Conservation (phyloP, 345 rosid genomes). For the Kandelia obovata region DNA sequence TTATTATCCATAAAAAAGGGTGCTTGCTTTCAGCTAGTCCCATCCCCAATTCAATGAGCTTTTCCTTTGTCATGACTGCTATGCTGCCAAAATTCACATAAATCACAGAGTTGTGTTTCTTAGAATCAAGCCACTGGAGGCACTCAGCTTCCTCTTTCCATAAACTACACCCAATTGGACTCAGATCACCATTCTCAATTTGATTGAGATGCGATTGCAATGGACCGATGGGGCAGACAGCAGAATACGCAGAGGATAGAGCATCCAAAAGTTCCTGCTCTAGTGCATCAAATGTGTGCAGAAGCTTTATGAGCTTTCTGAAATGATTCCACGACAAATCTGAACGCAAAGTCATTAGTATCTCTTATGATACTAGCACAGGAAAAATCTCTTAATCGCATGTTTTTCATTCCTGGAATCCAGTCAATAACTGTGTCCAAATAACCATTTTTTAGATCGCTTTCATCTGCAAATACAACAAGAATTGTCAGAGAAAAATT, state of each 20-base stretch:
- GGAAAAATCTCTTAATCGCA: constrained; percentile 43
- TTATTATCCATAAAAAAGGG: constrained; percentile 20
- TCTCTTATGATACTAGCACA: constrained; percentile 27
- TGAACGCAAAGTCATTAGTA: constrained; percentile 24
- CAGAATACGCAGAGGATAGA: constrained; percentile 17
- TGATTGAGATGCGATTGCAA: constrained; percentile 15
- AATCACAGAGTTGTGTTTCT: constrained; percentile 15
- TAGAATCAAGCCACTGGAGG: constrained; percentile 16
- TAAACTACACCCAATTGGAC: constrained; percentile 4
- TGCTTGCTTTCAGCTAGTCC: constrained; percentile 20
- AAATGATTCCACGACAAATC: constrained; percentile 6
- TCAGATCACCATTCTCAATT: not conserved
- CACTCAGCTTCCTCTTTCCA: constrained; percentile 26
- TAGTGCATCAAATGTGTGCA: constrained; percentile 35
- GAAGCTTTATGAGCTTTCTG: constrained; percentile 16
- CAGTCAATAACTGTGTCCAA: constrained; percentile 37
- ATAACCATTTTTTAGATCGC: constrained; percentile 21
- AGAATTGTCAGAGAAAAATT: not conserved
- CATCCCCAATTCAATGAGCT: constrained; percentile 19
- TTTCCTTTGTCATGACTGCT: constrained; percentile 3
- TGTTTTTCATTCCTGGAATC: constrained; percentile 38
- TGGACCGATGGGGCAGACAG: constrained; percentile 20
- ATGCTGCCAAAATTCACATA: constrained; percentile 27
- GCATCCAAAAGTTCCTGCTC: constrained; percentile 24
- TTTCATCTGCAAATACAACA: constrained; percentile 27